Evolutionary conservation across 208 protist genomes (phyloP).

Genomic region (Leptomonas pyrrhocoris): DNA sequence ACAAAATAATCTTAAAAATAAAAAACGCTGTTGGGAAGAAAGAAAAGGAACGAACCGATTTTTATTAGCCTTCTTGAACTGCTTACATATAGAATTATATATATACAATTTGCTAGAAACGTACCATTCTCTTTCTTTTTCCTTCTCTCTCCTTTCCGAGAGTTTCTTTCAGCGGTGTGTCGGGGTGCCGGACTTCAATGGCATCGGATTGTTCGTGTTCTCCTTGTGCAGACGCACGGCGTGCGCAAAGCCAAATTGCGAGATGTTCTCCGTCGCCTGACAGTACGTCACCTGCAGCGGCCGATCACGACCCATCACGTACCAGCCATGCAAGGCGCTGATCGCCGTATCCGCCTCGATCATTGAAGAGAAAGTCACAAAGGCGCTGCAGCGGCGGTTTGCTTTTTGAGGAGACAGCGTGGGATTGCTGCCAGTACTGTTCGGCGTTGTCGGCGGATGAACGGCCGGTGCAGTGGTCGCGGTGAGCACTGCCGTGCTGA

Average conservation of each 20-base stretch:
- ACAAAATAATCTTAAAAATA: too few relatives aligned
- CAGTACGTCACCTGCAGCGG: conserved; percentile 78
- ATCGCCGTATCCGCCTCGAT: conserved; percentile 74
- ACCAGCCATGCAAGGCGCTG: conserved; percentile 50
- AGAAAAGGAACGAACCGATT: too few relatives aligned
- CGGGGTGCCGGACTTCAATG: conserved; percentile 11
- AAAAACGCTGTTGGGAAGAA: not conserved
- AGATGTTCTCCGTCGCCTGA: conserved; percentile 50
- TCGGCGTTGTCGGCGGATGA: too few relatives aligned
- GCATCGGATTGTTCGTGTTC: conserved; percentile 64
- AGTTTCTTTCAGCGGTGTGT: conserved; percentile 6
- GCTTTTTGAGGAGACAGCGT: not conserved
- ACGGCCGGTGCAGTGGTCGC: too few relatives aligned
- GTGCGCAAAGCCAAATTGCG: conserved; percentile 57
- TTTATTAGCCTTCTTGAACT: too few relatives aligned
- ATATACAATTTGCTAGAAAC: too few relatives aligned
- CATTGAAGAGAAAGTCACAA: conserved; percentile 67
- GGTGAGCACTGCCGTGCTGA: too few relatives aligned
- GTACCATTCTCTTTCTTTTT: too few relatives aligned
- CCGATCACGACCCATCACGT: conserved; percentile 66
- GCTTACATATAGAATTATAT: too few relatives aligned
- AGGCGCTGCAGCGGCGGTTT: conserved; percentile 35
- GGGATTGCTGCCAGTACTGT: not conserved
- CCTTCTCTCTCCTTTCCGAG: not conserved
- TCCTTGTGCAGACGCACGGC: conserved; percentile 45